These are phyloP conservation scores for Penicillium nucicola DNA, from an alignment of 495 filamentous ascomycete species.

Conservation along the genomic window DNA sequence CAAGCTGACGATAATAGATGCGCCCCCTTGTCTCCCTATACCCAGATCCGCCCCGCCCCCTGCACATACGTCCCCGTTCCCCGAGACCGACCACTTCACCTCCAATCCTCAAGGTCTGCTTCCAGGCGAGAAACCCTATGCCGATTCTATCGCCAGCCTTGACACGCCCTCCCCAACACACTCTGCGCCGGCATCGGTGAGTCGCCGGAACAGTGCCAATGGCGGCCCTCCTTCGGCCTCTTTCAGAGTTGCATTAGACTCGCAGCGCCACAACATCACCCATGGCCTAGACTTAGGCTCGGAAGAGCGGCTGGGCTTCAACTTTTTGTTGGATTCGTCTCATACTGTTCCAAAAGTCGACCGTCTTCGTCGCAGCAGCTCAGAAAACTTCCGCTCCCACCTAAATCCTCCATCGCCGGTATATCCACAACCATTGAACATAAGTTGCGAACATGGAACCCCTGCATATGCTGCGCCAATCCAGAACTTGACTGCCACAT, in stretches of 20 bases:
- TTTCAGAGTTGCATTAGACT: constrained; percentile 38
- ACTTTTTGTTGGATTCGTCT: constrained; percentile 60
- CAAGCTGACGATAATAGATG: constrained; percentile 13
- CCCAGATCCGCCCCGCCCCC: constrained; percentile 19
- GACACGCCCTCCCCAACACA: constrained; percentile 39
- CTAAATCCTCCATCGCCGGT: constrained; percentile 20
- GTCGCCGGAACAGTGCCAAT: constrained; percentile 29
- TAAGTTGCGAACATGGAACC: constrained; percentile 19
- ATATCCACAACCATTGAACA: constrained; percentile 24
- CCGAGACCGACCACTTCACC: constrained; percentile 20
- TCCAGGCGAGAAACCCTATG: constrained; percentile 23
- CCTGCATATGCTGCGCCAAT: constrained; percentile 49
- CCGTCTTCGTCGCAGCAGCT: constrained; percentile 29
- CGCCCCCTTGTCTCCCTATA: constrained; percentile 10
- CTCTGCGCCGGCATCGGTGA: constrained; percentile 23
- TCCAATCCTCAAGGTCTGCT: constrained; percentile 12
- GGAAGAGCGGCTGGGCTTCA: constrained; percentile 62
- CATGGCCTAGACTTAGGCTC: constrained; percentile 56
- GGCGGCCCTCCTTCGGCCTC: constrained; percentile 18
- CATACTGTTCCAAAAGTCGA: constrained; percentile 43
- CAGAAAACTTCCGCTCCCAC: constrained; percentile 24
- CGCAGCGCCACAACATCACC: constrained; percentile 52
- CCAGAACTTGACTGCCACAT: constrained; percentile 60
- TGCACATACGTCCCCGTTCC: constrained; percentile 23
- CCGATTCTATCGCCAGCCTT: constrained; percentile 32